These are phyloP conservation scores for Akebia trifoliata DNA, from an alignment of 164 flowering plant genomes.

Conservation along the genomic window DNA sequence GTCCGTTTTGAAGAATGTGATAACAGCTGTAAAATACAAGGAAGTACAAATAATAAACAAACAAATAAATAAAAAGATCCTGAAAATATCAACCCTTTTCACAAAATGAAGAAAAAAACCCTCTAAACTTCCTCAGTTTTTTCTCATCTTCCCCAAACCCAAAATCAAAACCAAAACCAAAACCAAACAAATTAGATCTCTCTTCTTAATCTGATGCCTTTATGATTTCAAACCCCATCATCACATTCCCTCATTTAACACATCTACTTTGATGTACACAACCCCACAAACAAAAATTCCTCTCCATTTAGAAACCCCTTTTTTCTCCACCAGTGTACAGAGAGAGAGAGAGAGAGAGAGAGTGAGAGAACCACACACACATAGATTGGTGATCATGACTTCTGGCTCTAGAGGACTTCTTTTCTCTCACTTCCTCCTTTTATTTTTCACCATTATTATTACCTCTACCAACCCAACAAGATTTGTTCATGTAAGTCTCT, in stretches of 20 bases:
- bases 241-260: constrained; percentile 1
- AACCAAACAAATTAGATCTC: not conserved
- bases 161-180: constrained; percentile 1
- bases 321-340: not conserved
- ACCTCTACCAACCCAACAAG: constrained; percentile 7
- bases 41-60: not conserved
- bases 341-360: not conserved
- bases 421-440: constrained; percentile 8
- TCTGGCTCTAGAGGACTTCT: constrained; percentile 6
- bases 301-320: not conserved
- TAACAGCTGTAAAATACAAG: not conserved
- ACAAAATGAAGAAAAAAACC: too few species aligned
- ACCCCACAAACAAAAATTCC: not conserved
- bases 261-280: not conserved
- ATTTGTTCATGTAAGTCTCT: constrained; percentile 16
- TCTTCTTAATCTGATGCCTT: not conserved
- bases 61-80: not conserved
- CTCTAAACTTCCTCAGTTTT: not conserved
- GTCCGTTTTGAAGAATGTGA: not conserved
- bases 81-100: not conserved
- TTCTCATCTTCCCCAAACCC: not conserved
- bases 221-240: constrained; percentile 1
- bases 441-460: constrained; percentile 1
- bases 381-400: constrained; percentile 1
- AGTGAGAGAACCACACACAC: not conserved